Conservation (phyloP, 352 stramenopile genomes). For the Globisporangium recalcitrans region DNA sequence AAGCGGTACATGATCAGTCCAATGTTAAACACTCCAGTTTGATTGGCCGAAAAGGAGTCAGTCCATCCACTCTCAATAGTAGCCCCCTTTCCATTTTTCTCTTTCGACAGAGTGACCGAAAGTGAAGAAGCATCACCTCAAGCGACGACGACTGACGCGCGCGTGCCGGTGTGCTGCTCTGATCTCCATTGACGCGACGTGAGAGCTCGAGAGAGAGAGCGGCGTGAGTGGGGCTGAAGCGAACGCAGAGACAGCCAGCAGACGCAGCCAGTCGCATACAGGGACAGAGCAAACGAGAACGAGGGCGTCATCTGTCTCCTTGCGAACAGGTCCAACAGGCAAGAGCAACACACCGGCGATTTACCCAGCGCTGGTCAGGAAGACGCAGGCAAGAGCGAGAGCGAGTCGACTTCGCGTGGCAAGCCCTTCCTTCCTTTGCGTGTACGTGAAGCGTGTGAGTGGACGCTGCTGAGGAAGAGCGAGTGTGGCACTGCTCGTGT, state of each 20-base stretch:
- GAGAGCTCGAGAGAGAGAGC: neutral
- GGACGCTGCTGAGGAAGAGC: no score
- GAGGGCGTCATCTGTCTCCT: no score
- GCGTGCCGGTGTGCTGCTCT: neutral
- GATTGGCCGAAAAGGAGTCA: constrained; percentile 12
- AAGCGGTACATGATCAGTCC: neutral
- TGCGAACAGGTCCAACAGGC: neutral
- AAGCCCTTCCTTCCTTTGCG: no score
- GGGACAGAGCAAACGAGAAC: neutral
- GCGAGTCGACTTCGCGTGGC: neutral
- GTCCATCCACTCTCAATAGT: neutral
- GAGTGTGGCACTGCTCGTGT: neutral
- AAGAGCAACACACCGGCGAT: neutral
- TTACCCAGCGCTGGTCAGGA: neutral
- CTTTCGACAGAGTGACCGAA: neutral
- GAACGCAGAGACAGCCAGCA: neutral
- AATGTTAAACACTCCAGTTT: neutral
- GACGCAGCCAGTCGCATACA: neutral
- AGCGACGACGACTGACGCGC: neutral
- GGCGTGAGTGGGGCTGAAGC: neutral
- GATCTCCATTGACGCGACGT: neutral
- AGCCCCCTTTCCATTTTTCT: neutral
- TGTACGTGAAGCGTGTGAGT: no score
- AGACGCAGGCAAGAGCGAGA: neutral
- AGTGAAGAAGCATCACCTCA: neutral